Percentiles rank a stretch among this genome's conserved stretches.
These are phyloP conservation scores for Didymella pomorum DNA, from an alignment of 2,329 filamentous ascomycete genomes.

Conservation along the genomic window DNA sequence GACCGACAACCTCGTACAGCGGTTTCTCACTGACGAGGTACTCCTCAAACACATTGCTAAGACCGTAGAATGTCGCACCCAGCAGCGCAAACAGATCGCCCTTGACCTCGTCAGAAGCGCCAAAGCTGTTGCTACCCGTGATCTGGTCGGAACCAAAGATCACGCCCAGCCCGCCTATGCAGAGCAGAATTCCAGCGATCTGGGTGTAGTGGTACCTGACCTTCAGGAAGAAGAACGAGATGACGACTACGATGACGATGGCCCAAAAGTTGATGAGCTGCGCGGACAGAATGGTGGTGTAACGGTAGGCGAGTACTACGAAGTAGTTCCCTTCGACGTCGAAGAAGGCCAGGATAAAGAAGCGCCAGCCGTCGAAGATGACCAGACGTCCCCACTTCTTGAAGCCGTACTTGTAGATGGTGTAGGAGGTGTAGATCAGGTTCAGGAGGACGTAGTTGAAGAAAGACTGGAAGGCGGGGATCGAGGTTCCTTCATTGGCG, in stretches of 20 bases:
- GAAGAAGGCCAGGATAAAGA: constrained; percentile 85
- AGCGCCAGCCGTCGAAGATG: constrained; percentile 84
- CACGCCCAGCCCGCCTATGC: constrained; percentile 88
- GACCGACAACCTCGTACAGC: constrained; percentile 91
- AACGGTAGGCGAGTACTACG: constrained; percentile 89
- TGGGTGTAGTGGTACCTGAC: constrained; percentile 92
- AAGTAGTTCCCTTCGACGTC: constrained; percentile 99
- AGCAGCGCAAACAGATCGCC: constrained; percentile 92
- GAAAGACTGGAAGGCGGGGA: constrained; percentile 93
- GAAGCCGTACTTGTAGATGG: constrained; percentile 80
- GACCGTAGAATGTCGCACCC: constrained; percentile 88
- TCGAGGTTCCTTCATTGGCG: constrained; percentile 71
- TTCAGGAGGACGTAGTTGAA: constrained; percentile 92
- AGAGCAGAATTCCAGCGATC: constrained; percentile 85
- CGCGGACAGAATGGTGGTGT: constrained; percentile 86
- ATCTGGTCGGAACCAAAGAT: constrained; percentile 89
- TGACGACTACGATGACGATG: constrained; percentile 86
- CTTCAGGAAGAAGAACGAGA: constrained; percentile 82
- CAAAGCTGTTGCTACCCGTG: constrained; percentile 74
- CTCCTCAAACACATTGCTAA: constrained; percentile 92
- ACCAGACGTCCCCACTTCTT: constrained; percentile 72
- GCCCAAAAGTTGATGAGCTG: constrained; percentile 99
- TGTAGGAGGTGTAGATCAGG: constrained; percentile 80
- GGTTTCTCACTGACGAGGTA: constrained; percentile 88
- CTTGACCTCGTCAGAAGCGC: constrained; percentile 76